Evolutionary conservation across 352 stramenopile species (phyloP), one percentile per base, ranked within the genome.

Genomic region (Pythium plurisporium): DNA sequence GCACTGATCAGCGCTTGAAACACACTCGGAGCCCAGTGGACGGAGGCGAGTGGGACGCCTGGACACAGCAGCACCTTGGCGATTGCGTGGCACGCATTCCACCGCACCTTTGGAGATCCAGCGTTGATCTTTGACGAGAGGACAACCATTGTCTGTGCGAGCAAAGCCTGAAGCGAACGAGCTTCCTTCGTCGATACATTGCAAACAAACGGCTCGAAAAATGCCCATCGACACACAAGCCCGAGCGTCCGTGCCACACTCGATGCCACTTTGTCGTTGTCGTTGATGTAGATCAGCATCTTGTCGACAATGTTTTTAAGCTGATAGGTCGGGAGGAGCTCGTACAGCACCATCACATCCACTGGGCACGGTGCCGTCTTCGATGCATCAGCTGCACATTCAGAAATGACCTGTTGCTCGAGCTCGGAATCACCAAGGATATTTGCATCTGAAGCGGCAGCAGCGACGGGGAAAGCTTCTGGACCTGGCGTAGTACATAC

Each of bases 191-290:
- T 10, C 0, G 65, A 72, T 1, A 70, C 59, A 38, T 65, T 78
- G 17, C 48, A 34, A 0, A 74, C 57, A 64, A 91, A 91, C 19
- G 77, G 64, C 15, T 81, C 70, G 22, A 89, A 91, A 55, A 72
- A 88, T 19, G 88, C 75, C 85, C 85, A 95, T 4, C 85, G 78
- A 50, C 79, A 86, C 4, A 95, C 74, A 4, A 95, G 76, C 0
- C 85, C 85, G 40, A 95, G 65, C 4, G 85, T 93, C 14, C 85
- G 73, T 17, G 82, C 80, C 17, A 95, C 78, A 19, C 85, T 95
- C 11, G 85, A 95, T 17, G 81, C 85, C 19, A 95, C 85, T 65
- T 95, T 95, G 76, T 95, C 85, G 48, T 95, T 93, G 62, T 95
- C 85, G 40, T 82, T 87, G 41, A 95, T 81, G 50, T 74, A 84